Percentiles rank a stretch among this genome's conserved stretches.
Evolutionary conservation across 805 yeast genomes (phyloP).

Genomic region (Zygotorulaspora danielsina): DNA sequence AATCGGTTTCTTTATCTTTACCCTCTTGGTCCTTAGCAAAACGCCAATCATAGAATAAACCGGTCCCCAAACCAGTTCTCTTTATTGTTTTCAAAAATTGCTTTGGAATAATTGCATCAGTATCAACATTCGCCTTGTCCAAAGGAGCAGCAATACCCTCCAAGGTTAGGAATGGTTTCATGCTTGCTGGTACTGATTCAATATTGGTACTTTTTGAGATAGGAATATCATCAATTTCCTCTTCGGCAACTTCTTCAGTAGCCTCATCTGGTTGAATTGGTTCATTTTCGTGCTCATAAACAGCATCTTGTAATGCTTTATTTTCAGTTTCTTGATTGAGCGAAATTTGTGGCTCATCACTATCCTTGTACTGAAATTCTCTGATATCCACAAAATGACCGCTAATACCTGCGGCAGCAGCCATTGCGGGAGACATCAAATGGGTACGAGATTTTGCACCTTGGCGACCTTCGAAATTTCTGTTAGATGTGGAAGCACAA

Average conservation of each 20-base stretch:
- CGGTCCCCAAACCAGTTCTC: conserved; percentile 86
- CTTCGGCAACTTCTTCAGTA: conserved; percentile 45
- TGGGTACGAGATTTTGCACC: conserved; percentile 96
- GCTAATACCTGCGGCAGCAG: conserved; percentile 94
- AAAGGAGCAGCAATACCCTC: conserved; percentile 91
- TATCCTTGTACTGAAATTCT: conserved; percentile 61
- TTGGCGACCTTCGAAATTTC: conserved; percentile 99
- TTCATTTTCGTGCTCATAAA: conserved; percentile 66
- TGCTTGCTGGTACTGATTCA: conserved; percentile 46
- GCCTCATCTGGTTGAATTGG: conserved; percentile 53
- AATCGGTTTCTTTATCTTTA: conserved; percentile 78
- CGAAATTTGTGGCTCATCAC: conserved; percentile 54
- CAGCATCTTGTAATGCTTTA: conserved; percentile 62
- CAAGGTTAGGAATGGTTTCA: conserved; percentile 70
- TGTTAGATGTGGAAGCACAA: conserved; percentile 97
- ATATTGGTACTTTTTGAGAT: conserved; percentile 40
- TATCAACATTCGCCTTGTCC: conserved; percentile 92
- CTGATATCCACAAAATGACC: conserved; percentile 92
- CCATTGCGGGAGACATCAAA: conserved; percentile 98
- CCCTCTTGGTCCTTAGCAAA: conserved; percentile 66
- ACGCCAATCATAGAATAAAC: conserved; percentile 89
- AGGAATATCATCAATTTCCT: conserved; percentile 62
- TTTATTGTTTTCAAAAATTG: conserved; percentile 97
- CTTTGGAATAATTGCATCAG: conserved; percentile 98
- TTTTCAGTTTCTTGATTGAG: conserved; percentile 42